phyloP scores from a whole-genome alignment of 108 stramenopile species.

The Cyclostephanos invisitatus region DNA sequence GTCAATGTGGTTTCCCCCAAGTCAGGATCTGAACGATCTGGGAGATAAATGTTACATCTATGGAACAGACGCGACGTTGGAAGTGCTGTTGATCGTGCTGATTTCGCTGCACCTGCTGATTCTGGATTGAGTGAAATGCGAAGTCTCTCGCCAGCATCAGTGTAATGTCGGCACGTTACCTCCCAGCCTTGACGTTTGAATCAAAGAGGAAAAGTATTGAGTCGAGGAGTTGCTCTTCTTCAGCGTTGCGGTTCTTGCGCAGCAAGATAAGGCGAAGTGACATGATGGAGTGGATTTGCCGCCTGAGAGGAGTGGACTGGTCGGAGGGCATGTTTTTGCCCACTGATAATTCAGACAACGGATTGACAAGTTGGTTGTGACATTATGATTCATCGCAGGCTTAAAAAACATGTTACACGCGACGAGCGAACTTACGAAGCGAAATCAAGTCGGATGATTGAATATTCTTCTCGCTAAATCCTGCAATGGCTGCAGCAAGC shows the following conservation, averaged over 20 bases:
- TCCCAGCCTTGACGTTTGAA: conserved; percentile 68
- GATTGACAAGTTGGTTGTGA: conserved; percentile 39
- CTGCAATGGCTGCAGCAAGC: conserved; percentile 1
- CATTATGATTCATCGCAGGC: background rate
- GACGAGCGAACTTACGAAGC: background rate
- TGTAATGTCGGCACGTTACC: conserved; percentile 72
- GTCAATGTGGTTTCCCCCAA: background rate
- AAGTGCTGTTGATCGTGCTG: background rate
- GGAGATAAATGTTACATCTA: conserved; percentile 1
- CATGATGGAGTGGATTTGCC: conserved; percentile 77
- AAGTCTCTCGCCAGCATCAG: conserved; percentile 81
- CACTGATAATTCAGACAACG: conserved; percentile 66
- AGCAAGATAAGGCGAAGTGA: conserved; percentile 72
- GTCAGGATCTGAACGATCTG: background rate
- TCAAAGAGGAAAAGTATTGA: conserved; percentile 78
- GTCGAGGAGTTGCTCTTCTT: conserved; percentile 72
- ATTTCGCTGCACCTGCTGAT: conserved; percentile 46
- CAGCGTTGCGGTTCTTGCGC: conserved; percentile 53
- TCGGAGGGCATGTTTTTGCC: conserved; percentile 82
- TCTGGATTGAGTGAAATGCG: conserved; percentile 37
- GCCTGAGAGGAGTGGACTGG: conserved; percentile 58
- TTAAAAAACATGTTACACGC: background rate
- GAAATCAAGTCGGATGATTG: conserved; percentile 2
- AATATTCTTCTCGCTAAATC: background rate
- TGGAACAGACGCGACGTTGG: background rate